Evolutionary conservation across 2,329 filamentous ascomycete species (phyloP).

Genomic region (Sporothrix euskadiensis): DNA sequence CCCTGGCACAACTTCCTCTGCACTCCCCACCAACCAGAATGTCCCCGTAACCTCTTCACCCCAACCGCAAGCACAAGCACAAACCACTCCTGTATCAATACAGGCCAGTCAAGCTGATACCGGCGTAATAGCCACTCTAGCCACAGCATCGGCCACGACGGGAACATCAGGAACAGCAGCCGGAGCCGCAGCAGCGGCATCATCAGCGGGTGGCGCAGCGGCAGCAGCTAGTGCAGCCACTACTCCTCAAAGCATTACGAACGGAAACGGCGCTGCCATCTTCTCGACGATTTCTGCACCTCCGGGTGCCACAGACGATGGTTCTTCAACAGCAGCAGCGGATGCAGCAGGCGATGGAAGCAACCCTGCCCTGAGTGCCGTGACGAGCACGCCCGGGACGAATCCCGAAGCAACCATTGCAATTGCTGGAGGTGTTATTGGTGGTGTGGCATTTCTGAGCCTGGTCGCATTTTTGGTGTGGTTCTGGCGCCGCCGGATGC

Average conservation of each 20-base stretch:
- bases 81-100: conserved; percentile 29
- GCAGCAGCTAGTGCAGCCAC: neutral
- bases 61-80: conserved; percentile 28
- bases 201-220: neutral
- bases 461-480: conserved; percentile 53
- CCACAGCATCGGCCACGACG: conserved; percentile 29
- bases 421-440: conserved; percentile 55
- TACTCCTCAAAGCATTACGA: conserved; percentile 12
- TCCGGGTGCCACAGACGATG: conserved; percentile 24
- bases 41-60: neutral
- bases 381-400: conserved; percentile 33
- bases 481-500: conserved; percentile 50
- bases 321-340: conserved; percentile 25
- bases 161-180: neutral
- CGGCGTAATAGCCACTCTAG: conserved; percentile 36
- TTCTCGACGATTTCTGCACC: conserved; percentile 31
- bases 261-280: conserved; percentile 25
- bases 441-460: conserved; percentile 49
- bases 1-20: neutral
- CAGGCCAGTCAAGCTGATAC: conserved; percentile 44
- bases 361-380: conserved; percentile 32
- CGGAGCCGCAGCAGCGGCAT: conserved; percentile 1
- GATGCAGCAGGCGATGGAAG: neutral
- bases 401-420: conserved; percentile 43
- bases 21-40: neutral